These are phyloP conservation scores for Ilex asprella DNA, from an alignment of 257 asterid species.

Conservation along the genomic window DNA sequence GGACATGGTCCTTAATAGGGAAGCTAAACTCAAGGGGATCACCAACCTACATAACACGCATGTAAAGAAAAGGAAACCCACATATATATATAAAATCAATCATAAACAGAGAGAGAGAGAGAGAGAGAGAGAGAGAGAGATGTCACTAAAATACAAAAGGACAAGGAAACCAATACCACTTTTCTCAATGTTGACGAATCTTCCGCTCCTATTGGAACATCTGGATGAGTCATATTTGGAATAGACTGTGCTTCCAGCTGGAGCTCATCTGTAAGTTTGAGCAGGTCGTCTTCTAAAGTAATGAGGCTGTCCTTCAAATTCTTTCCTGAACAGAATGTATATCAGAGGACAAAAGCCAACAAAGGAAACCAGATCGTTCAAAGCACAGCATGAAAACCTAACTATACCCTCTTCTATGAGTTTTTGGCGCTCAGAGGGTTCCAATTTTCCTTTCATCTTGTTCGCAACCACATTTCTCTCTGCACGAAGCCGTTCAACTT, in stretches of 20 bases:
- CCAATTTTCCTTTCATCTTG: constrained; percentile 90
- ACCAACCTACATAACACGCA: constrained; percentile 45
- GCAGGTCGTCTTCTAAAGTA: constrained; percentile 74
- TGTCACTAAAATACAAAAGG: constrained; percentile 1
- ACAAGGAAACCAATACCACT: constrained; percentile 38
- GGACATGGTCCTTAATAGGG: constrained; percentile 79
- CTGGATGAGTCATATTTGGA: constrained; percentile 98
- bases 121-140: not conserved
- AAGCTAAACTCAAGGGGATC: constrained; percentile 67
- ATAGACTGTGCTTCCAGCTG: constrained; percentile 89
- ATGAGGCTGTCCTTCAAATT: constrained; percentile 67
- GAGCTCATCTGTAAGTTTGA: constrained; percentile 72
- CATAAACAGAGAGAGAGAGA: constrained; percentile 1
- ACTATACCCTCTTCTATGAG: constrained; percentile 84
- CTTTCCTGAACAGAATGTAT: constrained; percentile 52
- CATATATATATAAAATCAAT: not conserved
- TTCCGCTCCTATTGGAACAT: constrained; percentile 89
- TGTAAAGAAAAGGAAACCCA: not conserved
- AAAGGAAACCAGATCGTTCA: constrained; percentile 11
- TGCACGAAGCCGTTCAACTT: constrained; percentile 87
- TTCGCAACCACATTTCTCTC: constrained; percentile 92
- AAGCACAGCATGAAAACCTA: constrained; percentile 9
- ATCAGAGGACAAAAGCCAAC: constrained; percentile 3
- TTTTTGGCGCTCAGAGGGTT: constrained; percentile 74
- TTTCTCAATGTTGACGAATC: constrained; percentile 65